phyloP scores from a whole-genome alignment of 495 filamentous ascomycete genomes.

The Corynascus novoguineensis region DNA sequence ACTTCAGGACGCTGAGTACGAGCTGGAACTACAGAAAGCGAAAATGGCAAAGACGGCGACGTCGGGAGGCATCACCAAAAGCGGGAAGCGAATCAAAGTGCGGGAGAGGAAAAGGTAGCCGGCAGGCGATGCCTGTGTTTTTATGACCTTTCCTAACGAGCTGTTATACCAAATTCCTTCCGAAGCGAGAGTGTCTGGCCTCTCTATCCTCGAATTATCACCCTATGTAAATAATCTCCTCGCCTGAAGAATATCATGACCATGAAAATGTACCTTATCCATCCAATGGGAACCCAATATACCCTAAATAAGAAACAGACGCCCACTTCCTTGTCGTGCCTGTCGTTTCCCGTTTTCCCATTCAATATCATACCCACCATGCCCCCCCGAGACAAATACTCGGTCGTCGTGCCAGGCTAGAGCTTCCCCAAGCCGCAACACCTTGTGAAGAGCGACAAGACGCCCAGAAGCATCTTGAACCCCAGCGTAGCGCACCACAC shows the following conservation, averaged over 20 bases:
- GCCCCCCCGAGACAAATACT: too few species aligned
- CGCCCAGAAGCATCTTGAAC: slow-evolving; percentile 39
- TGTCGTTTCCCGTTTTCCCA: neutral
- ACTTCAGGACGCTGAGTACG: slow-evolving; percentile 64
- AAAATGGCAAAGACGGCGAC: slow-evolving; percentile 66
- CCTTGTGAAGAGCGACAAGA: slow-evolving; percentile 35
- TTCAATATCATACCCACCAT: too few species aligned
- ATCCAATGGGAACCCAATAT: slow-evolving; percentile 3
- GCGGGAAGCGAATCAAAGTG: slow-evolving; percentile 77
- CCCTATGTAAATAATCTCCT: slow-evolving; percentile 15
- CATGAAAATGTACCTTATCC: slow-evolving; percentile 13
- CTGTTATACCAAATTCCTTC: slow-evolving; percentile 12
- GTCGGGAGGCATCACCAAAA: slow-evolving; percentile 72
- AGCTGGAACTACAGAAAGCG: slow-evolving; percentile 61
- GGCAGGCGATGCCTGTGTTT: neutral
- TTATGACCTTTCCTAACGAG: slow-evolving; percentile 9
- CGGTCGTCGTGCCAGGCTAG: too few species aligned
- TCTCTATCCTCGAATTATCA: slow-evolving; percentile 10
- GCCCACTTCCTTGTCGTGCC: neutral
- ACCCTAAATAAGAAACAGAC: neutral
- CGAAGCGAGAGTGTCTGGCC: slow-evolving; percentile 19
- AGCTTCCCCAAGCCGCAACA: slow-evolving; percentile 39
- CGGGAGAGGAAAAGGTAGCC: slow-evolving; percentile 70
- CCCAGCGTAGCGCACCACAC: slow-evolving; percentile 43
- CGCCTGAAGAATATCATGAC: slow-evolving; percentile 15